Conservation (phyloP, 305 asterid species). For the Fraxinus dipetala region DNA sequence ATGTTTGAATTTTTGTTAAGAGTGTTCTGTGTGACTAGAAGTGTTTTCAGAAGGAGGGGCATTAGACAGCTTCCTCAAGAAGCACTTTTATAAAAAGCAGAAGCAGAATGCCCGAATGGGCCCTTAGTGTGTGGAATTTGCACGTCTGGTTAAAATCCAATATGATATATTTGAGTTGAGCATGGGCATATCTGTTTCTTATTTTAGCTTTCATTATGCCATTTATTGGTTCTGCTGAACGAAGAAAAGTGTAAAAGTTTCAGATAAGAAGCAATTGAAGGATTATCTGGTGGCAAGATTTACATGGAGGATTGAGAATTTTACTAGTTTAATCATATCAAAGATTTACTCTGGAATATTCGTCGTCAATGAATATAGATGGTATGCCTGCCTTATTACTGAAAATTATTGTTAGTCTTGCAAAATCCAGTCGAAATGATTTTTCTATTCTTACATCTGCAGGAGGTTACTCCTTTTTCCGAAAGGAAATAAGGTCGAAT, state of each 20-base stretch:
- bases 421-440: neutral
- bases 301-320: slow-evolving; percentile 26
- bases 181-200: neutral
- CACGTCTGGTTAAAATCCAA: neutral
- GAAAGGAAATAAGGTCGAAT: slow-evolving; percentile 21
- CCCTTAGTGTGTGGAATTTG: neutral
- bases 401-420: neutral
- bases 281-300: slow-evolving; percentile 20
- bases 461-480: slow-evolving; percentile 26
- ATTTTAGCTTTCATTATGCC: neutral
- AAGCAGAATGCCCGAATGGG: too few relatives aligned
- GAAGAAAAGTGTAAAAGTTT: neutral
- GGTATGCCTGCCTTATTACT: neutral
- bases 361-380: slow-evolving; percentile 16
- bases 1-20: too few relatives aligned
- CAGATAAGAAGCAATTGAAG: neutral
- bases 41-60: too few relatives aligned
- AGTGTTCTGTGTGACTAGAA: too few relatives aligned
- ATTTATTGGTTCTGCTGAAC: neutral
- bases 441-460: neutral
- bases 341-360: slow-evolving; percentile 21
- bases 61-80: too few relatives aligned
- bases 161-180: neutral
- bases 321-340: slow-evolving; percentile 11
- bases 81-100: too few relatives aligned